phyloP scores from a whole-genome alignment of 805 yeast genomes.

The Barnettozyma salicaria region DNA sequence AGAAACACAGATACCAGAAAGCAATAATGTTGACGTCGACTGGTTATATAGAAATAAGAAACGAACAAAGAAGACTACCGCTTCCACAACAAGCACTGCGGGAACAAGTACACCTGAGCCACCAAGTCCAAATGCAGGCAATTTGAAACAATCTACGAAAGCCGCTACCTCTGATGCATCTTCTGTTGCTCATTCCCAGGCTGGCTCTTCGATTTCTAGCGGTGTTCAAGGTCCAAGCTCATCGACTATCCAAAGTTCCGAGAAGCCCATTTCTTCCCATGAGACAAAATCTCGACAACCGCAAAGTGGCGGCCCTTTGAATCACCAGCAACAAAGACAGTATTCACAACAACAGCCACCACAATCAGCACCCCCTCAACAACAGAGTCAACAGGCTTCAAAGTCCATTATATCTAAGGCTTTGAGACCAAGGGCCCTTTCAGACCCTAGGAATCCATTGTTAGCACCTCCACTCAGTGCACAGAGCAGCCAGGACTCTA shows the following conservation, averaged over 20 bases:
- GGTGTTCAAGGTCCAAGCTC: neutral
- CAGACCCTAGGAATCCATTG: conserved; percentile 17
- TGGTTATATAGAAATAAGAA: conserved; percentile 82
- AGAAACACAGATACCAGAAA: neutral
- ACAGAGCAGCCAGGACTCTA: neutral
- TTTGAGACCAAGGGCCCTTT: conserved; percentile 23
- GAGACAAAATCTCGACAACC: no score
- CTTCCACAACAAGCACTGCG: conserved; percentile 7
- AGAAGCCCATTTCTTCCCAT: no score
- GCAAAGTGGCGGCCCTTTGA: no score
- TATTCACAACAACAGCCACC: conserved; percentile 5
- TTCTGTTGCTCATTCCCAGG: conserved; percentile 14
- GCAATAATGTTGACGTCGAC: conserved; percentile 53
- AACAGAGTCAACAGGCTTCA: no score
- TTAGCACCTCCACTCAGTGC: conserved; percentile 1
- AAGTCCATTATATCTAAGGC: conserved; percentile 22
- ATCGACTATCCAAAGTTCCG: no score
- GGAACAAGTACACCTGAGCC: neutral
- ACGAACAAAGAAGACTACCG: conserved; percentile 29
- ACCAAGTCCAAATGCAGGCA: neutral
- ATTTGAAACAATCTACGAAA: no score
- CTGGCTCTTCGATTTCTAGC: conserved; percentile 3
- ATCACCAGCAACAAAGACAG: conserved; percentile 6
- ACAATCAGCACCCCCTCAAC: conserved; percentile 9
- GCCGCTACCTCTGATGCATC: conserved; percentile 1